A percentile compares a stretch with the other conserved stretches of the same genome.
phyloP scores from a whole-genome alignment of 306 rosid genomes.

The Clitoria ternatea region DNA sequence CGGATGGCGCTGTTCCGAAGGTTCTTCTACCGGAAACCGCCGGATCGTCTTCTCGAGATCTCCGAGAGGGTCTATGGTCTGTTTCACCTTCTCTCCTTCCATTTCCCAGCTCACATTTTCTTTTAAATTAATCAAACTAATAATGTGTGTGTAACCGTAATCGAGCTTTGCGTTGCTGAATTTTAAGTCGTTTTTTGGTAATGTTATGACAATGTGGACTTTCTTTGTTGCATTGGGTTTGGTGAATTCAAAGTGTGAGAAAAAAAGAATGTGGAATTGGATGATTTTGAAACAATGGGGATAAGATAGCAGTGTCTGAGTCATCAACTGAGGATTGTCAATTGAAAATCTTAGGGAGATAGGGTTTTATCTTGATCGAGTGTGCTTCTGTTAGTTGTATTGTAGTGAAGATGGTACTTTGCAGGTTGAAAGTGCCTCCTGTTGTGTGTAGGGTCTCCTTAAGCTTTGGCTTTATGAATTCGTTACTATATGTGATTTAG shows the following conservation, averaged over 20 bases:
- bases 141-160: no score
- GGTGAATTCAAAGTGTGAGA: background rate
- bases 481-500: background rate
- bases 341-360: conserved; percentile 15
- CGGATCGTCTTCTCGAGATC: conserved; percentile 98
- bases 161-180: no score
- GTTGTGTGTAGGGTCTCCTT: background rate
- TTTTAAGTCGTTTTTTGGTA: background rate
- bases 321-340: conserved; percentile 13
- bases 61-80: conserved; percentile 91
- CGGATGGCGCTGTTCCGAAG: conserved; percentile 97
- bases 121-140: background rate
- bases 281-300: background rate
- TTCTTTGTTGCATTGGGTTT: conserved; percentile 10
- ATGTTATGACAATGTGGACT: background rate
- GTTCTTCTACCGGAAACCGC: conserved; percentile 94
- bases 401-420: conserved; percentile 7
- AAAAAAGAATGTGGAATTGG: conserved; percentile 6
- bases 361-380: no score
- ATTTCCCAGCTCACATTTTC: background rate
- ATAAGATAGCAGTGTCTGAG: background rate
- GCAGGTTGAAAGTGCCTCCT: background rate
- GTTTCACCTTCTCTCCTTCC: background rate
- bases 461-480: background rate
- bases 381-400: conserved; percentile 5